Conservation (phyloP, 2,329 filamentous ascomycete species). For the Thielaviopsis cerberus region DNA sequence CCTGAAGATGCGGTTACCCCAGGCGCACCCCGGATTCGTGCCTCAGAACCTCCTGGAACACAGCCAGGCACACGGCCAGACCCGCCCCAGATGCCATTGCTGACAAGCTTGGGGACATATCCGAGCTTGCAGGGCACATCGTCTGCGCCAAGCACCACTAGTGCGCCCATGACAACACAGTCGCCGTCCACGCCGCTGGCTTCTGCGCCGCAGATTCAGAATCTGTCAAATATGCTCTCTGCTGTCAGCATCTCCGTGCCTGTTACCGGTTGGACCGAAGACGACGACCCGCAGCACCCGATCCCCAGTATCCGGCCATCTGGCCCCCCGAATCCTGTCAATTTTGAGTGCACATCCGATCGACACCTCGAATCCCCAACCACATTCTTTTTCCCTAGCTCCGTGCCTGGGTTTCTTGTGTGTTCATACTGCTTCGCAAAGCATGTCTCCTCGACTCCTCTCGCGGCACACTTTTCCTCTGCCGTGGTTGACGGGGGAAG, state of each 20-base stretch:
- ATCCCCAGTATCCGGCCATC: neutral
- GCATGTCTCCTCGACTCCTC: conserved; percentile 18
- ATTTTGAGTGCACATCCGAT: conserved; percentile 2
- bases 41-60: too few species aligned
- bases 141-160: too few species aligned
- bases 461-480: conserved; percentile 17
- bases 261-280: conserved; percentile 1
- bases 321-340: neutral
- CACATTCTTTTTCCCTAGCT: conserved; percentile 18
- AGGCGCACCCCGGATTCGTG: too few species aligned
- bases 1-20: too few species aligned
- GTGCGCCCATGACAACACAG: too few species aligned
- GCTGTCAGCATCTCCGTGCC: neutral
- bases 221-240: neutral
- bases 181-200: too few species aligned
- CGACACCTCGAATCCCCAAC: conserved; percentile 16
- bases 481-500: neutral
- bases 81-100: too few species aligned
- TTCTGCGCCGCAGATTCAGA: neutral
- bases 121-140: too few species aligned
- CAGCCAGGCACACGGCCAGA: too few species aligned
- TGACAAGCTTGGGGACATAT: too few species aligned
- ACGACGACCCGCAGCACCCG: neutral
- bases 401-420: conserved; percentile 18
- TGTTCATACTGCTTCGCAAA: conserved; percentile 26